Evolutionary conservation across 139 green algal species (phyloP), one percentile per base, ranked within the genome.

Genomic region (Asterochloris sp.): DNA sequence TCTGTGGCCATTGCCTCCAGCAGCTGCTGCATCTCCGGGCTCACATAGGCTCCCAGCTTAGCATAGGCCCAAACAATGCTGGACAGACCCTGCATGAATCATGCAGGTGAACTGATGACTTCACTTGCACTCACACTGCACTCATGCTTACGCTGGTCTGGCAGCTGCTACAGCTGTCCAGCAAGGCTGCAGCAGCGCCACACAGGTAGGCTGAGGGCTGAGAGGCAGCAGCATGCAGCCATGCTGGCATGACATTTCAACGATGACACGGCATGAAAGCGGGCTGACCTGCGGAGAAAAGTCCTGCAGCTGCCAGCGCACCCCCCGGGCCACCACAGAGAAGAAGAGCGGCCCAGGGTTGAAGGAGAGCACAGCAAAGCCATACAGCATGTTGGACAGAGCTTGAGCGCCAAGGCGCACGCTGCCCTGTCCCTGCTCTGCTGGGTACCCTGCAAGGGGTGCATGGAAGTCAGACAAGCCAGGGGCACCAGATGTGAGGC

Each of bases 351-450:
- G n/a, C 2, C 78, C 78, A 69, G 76, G 81, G 63, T 76, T n/a
- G 38, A 85, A 54, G 17, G 79, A 23, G 81, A 90, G 83, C 62
- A 80, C 80, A 29, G 84, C 86, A 69, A 87, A 87, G 10, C 86
- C 87, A 76, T 86, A 88, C 21, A 89, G 17, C 73, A 87, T 78
- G 85, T 91, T 91, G 68, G 82, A 85, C 26, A 90, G 76, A 67
- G 89, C 83, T 82, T 92, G 89, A 0, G 87, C 38, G 47, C 82
- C 80, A 73, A 84, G 80, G 73, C 79, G 73, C 15, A 84, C 60
- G 80, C 60, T 74, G 71, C 73, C 61, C 27, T 84, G 61, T 24
- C 29, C 38, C 17, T 78, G 62, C 38, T 54, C 38, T 54, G 38
- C 38, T 54, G 38, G 38, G 6, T 54, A 54, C 2, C 38, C 38